Evolutionary conservation across 306 rosid genomes (phyloP).

Genomic region (Vicia sativa): DNA sequence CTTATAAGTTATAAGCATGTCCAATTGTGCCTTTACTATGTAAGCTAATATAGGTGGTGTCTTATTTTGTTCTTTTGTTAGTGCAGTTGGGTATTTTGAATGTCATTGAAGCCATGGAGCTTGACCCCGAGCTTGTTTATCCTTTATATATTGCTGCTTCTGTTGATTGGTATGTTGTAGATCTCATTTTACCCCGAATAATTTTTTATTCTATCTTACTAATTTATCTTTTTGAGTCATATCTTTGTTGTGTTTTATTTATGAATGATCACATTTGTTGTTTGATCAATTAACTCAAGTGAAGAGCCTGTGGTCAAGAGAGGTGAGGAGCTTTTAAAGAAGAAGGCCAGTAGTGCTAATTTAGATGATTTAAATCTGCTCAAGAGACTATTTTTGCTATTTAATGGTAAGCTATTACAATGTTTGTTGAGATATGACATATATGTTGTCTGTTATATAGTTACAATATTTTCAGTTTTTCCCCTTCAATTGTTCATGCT

Average conservation of each 20-base stretch:
- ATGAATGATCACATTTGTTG: slow-evolving; percentile 42
- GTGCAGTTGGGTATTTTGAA: slow-evolving; percentile 95
- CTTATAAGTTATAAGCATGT: slow-evolving; percentile 14
- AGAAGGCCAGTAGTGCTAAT: slow-evolving; percentile 81
- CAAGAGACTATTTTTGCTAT: slow-evolving; percentile 70
- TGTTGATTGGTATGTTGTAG: slow-evolving; percentile 68
- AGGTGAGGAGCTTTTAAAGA: slow-evolving; percentile 97
- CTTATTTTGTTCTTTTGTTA: slow-evolving; percentile 43
- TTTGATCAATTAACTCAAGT: slow-evolving; percentile 65
- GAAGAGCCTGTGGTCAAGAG: slow-evolving; percentile 86
- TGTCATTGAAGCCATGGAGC: slow-evolving; percentile 79
- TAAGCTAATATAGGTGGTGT: slow-evolving; percentile 23
- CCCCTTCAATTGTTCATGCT: slow-evolving; percentile 18
- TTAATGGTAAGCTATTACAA: slow-evolving; percentile 67
- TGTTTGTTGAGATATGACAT: slow-evolving; percentile 27
- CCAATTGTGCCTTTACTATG: slow-evolving; percentile 26
- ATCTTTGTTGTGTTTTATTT: slow-evolving; percentile 41
- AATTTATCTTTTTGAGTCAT: slow-evolving; percentile 29
- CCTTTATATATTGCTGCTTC: slow-evolving; percentile 77
- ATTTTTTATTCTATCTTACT: slow-evolving; percentile 15
- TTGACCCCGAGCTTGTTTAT: slow-evolving; percentile 81
- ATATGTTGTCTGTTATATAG: slow-evolving; percentile 3
- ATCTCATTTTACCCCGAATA: slow-evolving; percentile 36
- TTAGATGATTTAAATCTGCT: slow-evolving; percentile 79
- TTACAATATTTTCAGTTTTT: slow-evolving; percentile 19